Conservation (phyloP, 495 filamentous ascomycete species). For the Trypethelium eluteriae region DNA sequence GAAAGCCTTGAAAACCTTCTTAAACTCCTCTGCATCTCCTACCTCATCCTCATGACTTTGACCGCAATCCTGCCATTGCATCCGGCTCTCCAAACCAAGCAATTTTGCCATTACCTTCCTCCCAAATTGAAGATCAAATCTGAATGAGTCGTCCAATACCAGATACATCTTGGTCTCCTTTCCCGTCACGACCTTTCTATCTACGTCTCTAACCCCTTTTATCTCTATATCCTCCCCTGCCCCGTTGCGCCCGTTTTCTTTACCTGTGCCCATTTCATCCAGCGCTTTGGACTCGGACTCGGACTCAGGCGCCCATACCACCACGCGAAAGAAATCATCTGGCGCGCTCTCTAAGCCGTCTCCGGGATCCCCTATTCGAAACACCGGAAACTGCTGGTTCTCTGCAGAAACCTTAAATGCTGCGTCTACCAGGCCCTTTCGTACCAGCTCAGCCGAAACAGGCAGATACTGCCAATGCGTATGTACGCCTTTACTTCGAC, state of each 20-base stretch:
- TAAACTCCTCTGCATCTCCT: conserved; percentile 70
- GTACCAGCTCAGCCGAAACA: conserved; percentile 55
- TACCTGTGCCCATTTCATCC: not conserved
- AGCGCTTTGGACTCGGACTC: not conserved
- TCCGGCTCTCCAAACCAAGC: conserved; percentile 61
- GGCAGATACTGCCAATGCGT: conserved; percentile 93
- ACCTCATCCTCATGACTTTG: conserved; percentile 72
- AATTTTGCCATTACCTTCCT: conserved; percentile 81
- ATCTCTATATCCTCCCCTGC: not conserved
- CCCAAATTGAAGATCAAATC: conserved; percentile 60
- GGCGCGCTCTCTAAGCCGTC: conserved; percentile 44
- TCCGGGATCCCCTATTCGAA: conserved; percentile 35
- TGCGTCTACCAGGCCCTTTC: conserved; percentile 64
- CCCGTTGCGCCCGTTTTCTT: not conserved
- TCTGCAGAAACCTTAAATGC: conserved; percentile 79
- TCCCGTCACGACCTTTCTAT: conserved; percentile 28
- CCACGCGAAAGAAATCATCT: conserved; percentile 72
- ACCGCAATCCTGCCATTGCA: conserved; percentile 73
- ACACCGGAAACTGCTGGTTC: conserved; percentile 58
- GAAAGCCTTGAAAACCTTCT: conserved; percentile 74
- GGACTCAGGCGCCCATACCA: conserved; percentile 52
- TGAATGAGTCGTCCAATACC: conserved; percentile 44
- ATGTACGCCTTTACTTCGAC: conserved; percentile 68
- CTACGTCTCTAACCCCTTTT: not conserved
- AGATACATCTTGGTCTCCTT: conserved; percentile 46